Base-by-base conservation (phyloP, 2,329 filamentous ascomycete genomes). In the Curvularia eragrostidis region DNA sequence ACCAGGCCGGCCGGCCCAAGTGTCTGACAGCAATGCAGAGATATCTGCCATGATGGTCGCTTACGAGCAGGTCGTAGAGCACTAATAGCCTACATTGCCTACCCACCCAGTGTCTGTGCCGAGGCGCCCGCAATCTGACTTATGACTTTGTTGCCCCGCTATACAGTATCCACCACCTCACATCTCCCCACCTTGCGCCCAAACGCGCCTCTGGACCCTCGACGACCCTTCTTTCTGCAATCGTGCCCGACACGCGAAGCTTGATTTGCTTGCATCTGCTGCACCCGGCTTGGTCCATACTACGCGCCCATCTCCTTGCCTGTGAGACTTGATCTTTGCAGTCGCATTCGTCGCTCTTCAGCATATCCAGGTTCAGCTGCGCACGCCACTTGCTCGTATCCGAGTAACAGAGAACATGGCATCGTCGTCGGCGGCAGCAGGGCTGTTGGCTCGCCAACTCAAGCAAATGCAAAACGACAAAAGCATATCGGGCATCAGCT, bases 401-500 rank as follows among this genome's bases (percentile, higher is more conserved):
- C 46, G 50, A 62, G 18, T 13, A 32, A 60, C 39, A 44, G 13
- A 24, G 39, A 47, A 28, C 18, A 78, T 78, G 76, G 68, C 72
- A 19, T 73, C 71, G 18, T 73, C 75, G 15, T 72, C 79, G 39
- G 86, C 87, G 9, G 88, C 90, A 13, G 90, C 87, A 19, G 83
- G 88, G 61, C 87, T 98, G 64, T 87, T 99, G 46, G 82, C 85
- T 68, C 88, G 91, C 56, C 94, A 98, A 80, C 87, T 98, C 65
- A 96, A 96, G 81, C 89, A 96, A 75, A 98, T 99, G 87, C 91
- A 96, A 79, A 87, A 85, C 23, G 89, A 91, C 76, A 94, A 93
- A 75, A 93, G 97, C 77, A 90, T 98, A 46, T 92, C 92, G 0
- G 95, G 94, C 52, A 97, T 98, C 73, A 97, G 93, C 61, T 96